A percentile compares a stretch with the other conserved stretches of the same genome.
Conservation (phyloP, 1,284 basidiomycete species). For the Melampsora occidentalis region DNA sequence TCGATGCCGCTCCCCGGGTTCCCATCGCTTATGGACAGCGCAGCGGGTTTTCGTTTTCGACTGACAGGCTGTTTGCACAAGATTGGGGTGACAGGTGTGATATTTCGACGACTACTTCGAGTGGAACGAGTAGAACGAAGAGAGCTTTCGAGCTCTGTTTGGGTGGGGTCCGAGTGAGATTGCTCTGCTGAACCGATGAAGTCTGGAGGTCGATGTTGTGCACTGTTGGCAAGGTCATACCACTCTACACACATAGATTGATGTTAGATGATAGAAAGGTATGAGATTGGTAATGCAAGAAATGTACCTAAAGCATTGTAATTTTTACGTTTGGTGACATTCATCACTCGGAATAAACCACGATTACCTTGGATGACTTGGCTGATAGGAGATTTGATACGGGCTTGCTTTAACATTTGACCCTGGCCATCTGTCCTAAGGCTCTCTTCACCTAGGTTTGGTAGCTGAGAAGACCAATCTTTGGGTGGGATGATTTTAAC, state of each 20-base stretch:
- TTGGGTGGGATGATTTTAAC: slow-evolving; percentile 89
- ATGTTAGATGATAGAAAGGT: neutral
- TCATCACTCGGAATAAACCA: slow-evolving; percentile 84
- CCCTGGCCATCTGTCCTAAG: slow-evolving; percentile 55
- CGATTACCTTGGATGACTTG: slow-evolving; percentile 81
- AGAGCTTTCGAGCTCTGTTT: neutral
- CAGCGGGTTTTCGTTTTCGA: slow-evolving; percentile 26
- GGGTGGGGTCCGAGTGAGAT: neutral
- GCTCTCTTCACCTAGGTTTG: slow-evolving; percentile 63
- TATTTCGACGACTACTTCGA: slow-evolving; percentile 33
- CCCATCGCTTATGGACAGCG: neutral
- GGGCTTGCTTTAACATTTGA: slow-evolving; percentile 59
- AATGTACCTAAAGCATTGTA: slow-evolving; percentile 48
- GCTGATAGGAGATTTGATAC: slow-evolving; percentile 78
- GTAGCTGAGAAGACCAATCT: slow-evolving; percentile 78
- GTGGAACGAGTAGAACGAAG: slow-evolving; percentile 22
- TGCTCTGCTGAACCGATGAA: neutral
- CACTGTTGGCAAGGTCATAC: slow-evolving; percentile 41
- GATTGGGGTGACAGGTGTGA: slow-evolving; percentile 27
- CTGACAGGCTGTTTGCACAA: slow-evolving; percentile 15
- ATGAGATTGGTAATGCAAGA: neutral
- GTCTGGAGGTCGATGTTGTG: slow-evolving; percentile 28
- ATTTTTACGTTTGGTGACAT: slow-evolving; percentile 78
- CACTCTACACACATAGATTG: slow-evolving; percentile 15
- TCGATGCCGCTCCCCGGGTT: neutral